Percentiles rank a stretch among this genome's conserved stretches.
These are phyloP conservation scores for Termitomyces sp. DNA, from an alignment of 768 basidiomycete genomes.

Conservation along the genomic window DNA sequence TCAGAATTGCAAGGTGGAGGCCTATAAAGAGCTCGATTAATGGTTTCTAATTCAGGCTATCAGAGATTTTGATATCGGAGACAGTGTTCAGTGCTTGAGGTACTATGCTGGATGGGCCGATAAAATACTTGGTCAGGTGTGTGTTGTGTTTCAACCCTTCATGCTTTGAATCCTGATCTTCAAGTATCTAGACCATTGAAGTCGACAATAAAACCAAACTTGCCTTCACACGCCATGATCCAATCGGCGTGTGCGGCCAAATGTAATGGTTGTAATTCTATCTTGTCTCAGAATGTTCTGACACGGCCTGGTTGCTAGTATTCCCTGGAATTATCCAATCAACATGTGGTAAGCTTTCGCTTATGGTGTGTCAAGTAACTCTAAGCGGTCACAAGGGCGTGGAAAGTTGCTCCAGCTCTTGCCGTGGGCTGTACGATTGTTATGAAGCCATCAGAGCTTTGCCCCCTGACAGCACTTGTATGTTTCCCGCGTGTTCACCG, in stretches of 20 bases:
- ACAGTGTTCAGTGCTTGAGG: slow-evolving; percentile 70
- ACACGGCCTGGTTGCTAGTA: slow-evolving; percentile 35
- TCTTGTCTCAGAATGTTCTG: not conserved
- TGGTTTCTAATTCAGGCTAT: not conserved
- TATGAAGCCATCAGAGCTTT: slow-evolving; percentile 91
- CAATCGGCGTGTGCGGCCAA: slow-evolving; percentile 93
- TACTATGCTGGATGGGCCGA: slow-evolving; percentile 98
- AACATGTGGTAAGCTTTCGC: slow-evolving; percentile 60
- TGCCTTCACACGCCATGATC: slow-evolving; percentile 84
- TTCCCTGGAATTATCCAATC: slow-evolving; percentile 94
- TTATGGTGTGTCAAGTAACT: not conserved
- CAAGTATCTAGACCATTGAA: slow-evolving; percentile 57
- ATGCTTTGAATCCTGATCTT: not conserved
- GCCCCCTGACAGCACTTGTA: slow-evolving; percentile 79
- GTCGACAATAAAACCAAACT: slow-evolving; percentile 76
- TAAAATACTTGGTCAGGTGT: slow-evolving; percentile 84
- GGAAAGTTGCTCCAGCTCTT: slow-evolving; percentile 93
- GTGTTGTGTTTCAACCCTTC: slow-evolving; percentile 13
- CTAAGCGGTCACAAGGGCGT: slow-evolving; percentile 48
- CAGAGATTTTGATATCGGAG: slow-evolving; percentile 80
- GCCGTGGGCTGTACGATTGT: slow-evolving; percentile 91
- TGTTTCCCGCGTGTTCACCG: slow-evolving; percentile 13
- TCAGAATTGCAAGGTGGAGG: slow-evolving; percentile 40
- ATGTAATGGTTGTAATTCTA: slow-evolving; percentile 47
- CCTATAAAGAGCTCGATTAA: not conserved